These are phyloP conservation scores for Dictyostelium firmibasis DNA, from an alignment of 78 protist genomes.

Conservation along the genomic window DNA sequence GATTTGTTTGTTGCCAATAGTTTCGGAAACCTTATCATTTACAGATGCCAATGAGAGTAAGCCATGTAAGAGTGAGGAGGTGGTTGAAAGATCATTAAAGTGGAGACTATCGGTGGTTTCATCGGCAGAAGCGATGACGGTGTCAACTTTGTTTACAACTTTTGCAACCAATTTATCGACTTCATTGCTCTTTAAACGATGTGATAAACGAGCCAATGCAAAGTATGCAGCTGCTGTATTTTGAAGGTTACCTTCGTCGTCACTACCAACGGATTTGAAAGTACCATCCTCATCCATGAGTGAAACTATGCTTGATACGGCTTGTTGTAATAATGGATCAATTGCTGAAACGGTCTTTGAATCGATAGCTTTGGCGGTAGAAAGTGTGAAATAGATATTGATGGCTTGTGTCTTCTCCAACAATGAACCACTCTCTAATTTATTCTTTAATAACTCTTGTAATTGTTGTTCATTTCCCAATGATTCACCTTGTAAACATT, in stretches of 20 bases:
- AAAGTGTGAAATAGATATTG: not conserved
- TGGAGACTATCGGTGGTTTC: not conserved
- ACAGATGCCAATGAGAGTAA: not conserved
- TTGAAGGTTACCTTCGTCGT: not conserved
- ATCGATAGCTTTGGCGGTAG: constrained; percentile 3
- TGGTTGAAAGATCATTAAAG: constrained; percentile 23
- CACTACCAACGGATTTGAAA: not conserved
- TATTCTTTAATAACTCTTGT: not conserved
- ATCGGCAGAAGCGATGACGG: not conserved
- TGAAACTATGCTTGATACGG: not conserved
- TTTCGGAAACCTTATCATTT: not conserved
- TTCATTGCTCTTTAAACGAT: constrained; percentile 22
- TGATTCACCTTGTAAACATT: constrained; percentile 7
- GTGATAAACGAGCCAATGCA: constrained; percentile 25
- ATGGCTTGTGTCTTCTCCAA: not conserved
- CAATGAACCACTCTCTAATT: not conserved
- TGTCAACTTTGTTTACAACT: constrained; percentile 3
- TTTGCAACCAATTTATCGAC: constrained; percentile 17
- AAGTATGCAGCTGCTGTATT: constrained; percentile 44
- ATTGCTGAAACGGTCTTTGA: not conserved
- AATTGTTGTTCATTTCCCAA: not conserved
- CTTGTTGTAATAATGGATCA: not conserved
- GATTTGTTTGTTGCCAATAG: not conserved
- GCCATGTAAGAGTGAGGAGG: constrained; percentile 21
- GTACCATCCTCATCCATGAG: constrained; percentile 44